Conservation (phyloP, 768 basidiomycete genomes). For the Chalciporus chontae region DNA sequence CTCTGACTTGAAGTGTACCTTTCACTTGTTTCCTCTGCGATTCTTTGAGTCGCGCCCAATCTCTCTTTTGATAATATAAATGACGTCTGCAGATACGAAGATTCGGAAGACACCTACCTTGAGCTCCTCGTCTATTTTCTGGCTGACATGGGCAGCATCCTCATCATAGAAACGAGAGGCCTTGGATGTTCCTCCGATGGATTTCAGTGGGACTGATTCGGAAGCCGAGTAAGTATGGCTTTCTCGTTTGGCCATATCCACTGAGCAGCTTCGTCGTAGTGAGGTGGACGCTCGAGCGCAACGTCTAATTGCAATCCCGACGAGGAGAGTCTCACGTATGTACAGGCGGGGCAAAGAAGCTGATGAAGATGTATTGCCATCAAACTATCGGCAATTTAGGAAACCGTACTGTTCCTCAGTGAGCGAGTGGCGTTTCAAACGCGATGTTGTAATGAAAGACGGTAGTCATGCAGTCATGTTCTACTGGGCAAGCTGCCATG, state of each 20-base stretch:
- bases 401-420: conserved; percentile 18
- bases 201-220: conserved; percentile 31
- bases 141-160: conserved; percentile 45
- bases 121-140: conserved; percentile 55
- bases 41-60: conserved; percentile 44
- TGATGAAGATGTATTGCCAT: conserved; percentile 30
- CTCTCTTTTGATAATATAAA: conserved; percentile 39
- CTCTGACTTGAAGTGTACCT: conserved; percentile 33
- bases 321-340: conserved; percentile 34
- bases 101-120: conserved; percentile 35
- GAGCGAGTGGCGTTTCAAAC: conserved; percentile 3
- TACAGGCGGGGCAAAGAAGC: conserved; percentile 34
- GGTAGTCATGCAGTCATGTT: too few relatives aligned
- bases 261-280: conserved; percentile 8
- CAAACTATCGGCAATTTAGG: conserved; percentile 25
- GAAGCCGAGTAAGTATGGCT: conserved; percentile 29
- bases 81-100: background rate
- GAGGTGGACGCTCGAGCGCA: conserved; percentile 17
- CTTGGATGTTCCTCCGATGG: conserved; percentile 27
- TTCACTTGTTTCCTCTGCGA: conserved; percentile 48
- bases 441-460: too few relatives aligned
- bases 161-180: conserved; percentile 38
- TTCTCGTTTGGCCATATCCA: conserved; percentile 26
- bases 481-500: too few relatives aligned
- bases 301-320: conserved; percentile 31